Percentiles rank a stretch among this genome's conserved stretches.
phyloP scores from a whole-genome alignment of 495 filamentous ascomycete species.

The Thermothielavioides terrestris region DNA sequence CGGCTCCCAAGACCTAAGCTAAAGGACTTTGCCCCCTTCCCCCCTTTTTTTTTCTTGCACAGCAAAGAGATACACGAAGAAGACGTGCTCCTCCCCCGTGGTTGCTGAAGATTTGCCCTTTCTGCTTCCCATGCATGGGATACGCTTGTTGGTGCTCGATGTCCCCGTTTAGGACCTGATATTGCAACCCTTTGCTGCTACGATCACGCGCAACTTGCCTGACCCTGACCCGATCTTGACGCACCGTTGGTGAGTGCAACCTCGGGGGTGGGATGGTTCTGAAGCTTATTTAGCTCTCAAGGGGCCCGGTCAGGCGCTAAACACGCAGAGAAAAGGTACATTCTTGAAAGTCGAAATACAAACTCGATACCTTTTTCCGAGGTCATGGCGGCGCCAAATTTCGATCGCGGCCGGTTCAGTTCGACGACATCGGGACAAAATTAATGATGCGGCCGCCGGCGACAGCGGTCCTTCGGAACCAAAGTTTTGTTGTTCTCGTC shows the following conservation, averaged over 20 bases:
- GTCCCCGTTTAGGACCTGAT: background rate
- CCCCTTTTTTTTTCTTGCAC: too few species aligned
- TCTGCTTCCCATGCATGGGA: background rate
- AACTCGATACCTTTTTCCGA: background rate
- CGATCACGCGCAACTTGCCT: background rate
- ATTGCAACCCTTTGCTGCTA: conserved; percentile 4
- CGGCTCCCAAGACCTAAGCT: too few species aligned
- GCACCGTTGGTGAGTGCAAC: conserved; percentile 4
- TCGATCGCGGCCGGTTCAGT: background rate
- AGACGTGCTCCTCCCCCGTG: too few species aligned
- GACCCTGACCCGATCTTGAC: conserved; percentile 6
- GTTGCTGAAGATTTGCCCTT: background rate
- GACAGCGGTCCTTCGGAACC: conserved; percentile 4
- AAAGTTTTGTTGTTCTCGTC: background rate
- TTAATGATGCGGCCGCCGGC: background rate
- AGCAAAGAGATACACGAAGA: too few species aligned
- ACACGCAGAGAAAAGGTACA: conserved; percentile 4
- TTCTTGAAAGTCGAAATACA: background rate
- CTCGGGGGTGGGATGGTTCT: background rate
- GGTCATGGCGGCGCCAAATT: background rate
- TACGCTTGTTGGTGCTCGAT: background rate
- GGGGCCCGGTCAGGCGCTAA: too few species aligned
- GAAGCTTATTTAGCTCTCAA: background rate
- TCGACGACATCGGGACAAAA: background rate
- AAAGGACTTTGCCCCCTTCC: too few species aligned